Percentiles rank a stretch among this genome's conserved stretches.
Conservation (phyloP, 768 basidiomycete genomes). For the Agaricus bisporus region DNA sequence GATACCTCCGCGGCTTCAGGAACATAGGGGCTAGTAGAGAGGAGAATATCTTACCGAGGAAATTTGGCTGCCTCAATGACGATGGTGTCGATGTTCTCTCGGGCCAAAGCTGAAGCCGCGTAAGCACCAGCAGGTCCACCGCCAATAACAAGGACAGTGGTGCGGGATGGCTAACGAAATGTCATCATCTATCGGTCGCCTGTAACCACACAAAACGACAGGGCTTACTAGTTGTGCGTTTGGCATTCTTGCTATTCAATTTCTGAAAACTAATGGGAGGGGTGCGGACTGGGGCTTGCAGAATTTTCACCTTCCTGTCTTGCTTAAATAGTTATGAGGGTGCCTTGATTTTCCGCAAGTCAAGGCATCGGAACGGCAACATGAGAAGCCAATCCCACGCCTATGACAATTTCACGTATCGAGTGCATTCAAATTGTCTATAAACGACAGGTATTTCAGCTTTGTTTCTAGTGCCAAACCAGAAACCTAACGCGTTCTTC, state of each 20-base stretch:
- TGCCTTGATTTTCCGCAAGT: background rate
- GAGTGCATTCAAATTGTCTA: no score
- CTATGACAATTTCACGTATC: no score
- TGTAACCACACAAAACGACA: background rate
- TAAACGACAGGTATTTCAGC: no score
- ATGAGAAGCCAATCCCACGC: no score
- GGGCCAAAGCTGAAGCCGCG: conserved; percentile 37
- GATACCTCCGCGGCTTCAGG: conserved; percentile 20
- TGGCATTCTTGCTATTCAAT: background rate
- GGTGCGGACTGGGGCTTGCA: background rate
- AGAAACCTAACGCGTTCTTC: no score
- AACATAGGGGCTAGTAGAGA: no score
- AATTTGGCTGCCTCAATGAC: conserved; percentile 39
- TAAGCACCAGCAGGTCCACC: conserved; percentile 46
- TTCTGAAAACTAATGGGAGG: background rate
- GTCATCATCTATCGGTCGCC: background rate
- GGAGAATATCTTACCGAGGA: conserved; percentile 23
- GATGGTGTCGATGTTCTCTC: conserved; percentile 32
- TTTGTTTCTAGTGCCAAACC: no score
- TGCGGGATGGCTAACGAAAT: conserved; percentile 13
- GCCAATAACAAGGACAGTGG: conserved; percentile 30
- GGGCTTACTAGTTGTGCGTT: background rate
- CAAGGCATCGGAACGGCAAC: background rate
- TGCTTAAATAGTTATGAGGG: background rate
- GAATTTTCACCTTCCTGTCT: background rate